Conservation (phyloP, 2,329 filamentous ascomycete genomes). For the Colletotrichum chrysophilum region DNA sequence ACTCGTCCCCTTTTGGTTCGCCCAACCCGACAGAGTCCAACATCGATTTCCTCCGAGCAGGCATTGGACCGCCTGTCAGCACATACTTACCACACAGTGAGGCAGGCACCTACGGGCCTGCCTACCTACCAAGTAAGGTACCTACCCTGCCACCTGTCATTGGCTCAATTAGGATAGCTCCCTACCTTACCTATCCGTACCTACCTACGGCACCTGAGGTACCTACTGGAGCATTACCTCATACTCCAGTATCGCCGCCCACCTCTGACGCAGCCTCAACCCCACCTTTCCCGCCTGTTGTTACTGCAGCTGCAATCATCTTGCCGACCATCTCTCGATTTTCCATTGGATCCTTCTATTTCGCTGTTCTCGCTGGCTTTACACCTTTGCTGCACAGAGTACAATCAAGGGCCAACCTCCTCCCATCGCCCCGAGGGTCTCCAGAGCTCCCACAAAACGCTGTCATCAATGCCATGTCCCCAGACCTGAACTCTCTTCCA, state of each 20-base stretch:
- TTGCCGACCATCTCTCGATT: constrained; percentile 7
- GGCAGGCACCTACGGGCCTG: not conserved
- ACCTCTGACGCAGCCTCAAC: constrained; percentile 17
- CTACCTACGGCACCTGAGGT: not conserved
- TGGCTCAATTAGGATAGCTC: not conserved
- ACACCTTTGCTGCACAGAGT: not conserved
- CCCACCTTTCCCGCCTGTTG: constrained; percentile 10
- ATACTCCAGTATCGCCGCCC: constrained; percentile 1
- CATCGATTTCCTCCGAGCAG: not conserved
- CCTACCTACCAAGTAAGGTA: not conserved
- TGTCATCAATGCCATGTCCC: constrained; percentile 13
- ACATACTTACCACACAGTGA: not conserved
- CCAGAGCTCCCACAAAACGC: not conserved
- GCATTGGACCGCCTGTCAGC: not conserved
- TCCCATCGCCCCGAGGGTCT: not conserved
- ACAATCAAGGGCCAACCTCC: not conserved
- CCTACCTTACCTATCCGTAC: not conserved
- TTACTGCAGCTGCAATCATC: not conserved
- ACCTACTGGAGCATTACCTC: not conserved
- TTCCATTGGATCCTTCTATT: not conserved
- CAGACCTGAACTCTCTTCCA: constrained; percentile 20
- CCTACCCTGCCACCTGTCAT: not conserved
- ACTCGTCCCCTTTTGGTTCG: not conserved
- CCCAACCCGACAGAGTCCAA: not conserved
- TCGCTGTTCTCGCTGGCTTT: not conserved